Percentiles rank a stretch among this genome's conserved stretches.
phyloP scores from a whole-genome alignment of 139 green algal species.

The Chlorella sorokiniana region DNA sequence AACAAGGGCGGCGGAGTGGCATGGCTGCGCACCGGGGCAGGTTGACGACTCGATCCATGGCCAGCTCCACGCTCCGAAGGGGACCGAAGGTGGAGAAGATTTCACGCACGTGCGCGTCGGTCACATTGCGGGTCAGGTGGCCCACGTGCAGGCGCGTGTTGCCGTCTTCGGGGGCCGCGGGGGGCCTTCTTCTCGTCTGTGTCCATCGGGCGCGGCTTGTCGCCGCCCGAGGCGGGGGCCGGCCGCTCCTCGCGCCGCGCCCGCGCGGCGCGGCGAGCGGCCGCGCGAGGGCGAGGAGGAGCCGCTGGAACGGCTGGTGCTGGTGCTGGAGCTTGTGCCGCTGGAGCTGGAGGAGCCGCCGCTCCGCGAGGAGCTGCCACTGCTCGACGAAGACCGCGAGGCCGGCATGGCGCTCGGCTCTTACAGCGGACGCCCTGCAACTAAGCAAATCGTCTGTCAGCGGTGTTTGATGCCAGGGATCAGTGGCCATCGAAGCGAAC shows the following conservation, averaged over 20 bases:
- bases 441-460: background rate
- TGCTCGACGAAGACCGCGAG: background rate
- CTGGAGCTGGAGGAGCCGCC: constrained; percentile 1
- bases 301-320: background rate
- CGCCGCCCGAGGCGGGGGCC: background rate
- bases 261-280: background rate
- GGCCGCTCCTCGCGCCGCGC: background rate
- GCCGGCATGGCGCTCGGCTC: background rate
- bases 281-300: constrained; percentile 4
- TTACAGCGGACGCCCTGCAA: background rate
- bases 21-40: constrained; percentile 57
- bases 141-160: constrained; percentile 69
- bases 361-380: constrained; percentile 1
- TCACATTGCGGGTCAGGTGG: constrained; percentile 87
- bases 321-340: background rate
- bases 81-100: constrained; percentile 81
- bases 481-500: too few relatives aligned
- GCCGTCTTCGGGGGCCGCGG: constrained; percentile 15
- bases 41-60: constrained; percentile 64
- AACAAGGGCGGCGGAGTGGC: background rate
- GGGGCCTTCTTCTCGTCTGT: background rate
- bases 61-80: constrained; percentile 67
- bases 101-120: constrained; percentile 75
- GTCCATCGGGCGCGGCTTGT: background rate
- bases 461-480: background rate